Evolutionary conservation across 148 eudicot species (phyloP).

Genomic region (Euryodendron excelsum): DNA sequence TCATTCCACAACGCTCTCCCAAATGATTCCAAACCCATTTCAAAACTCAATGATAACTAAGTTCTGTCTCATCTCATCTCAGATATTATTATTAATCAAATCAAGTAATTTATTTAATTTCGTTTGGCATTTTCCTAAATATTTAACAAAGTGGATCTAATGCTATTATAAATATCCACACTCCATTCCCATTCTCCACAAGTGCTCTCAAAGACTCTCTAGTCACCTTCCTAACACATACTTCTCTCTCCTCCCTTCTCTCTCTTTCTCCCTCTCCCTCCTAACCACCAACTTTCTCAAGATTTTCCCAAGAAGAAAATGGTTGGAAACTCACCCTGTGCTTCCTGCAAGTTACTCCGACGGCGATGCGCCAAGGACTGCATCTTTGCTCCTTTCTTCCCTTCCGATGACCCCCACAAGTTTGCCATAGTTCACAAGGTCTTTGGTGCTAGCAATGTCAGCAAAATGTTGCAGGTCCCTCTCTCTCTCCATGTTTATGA

Average conservation of each 20-base stretch:
- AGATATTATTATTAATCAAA: background rate
- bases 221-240: background rate
- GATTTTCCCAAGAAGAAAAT: background rate
- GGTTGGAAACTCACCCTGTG: conserved; percentile 26
- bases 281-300: background rate
- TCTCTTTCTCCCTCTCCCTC: background rate
- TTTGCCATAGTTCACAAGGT: conserved; percentile 29
- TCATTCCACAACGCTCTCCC: background rate
- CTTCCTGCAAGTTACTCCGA: conserved; percentile 31
- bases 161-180: background rate
- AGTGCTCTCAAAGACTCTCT: background rate
- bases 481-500: background rate
- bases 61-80: background rate
- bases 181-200: background rate
- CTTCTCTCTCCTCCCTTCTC: background rate
- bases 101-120: background rate
- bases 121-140: background rate
- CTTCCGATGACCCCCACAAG: conserved; percentile 25
- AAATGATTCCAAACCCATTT: conserved; percentile 7
- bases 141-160: background rate
- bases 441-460: conserved; percentile 30
- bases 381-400: conserved; percentile 32
- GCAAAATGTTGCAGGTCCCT: conserved; percentile 25
- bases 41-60: conserved; percentile 4
- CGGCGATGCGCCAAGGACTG: conserved; percentile 27